Evolutionary conservation across 345 rosid genomes (phyloP).

Genomic region (Corchorus capsularis): DNA sequence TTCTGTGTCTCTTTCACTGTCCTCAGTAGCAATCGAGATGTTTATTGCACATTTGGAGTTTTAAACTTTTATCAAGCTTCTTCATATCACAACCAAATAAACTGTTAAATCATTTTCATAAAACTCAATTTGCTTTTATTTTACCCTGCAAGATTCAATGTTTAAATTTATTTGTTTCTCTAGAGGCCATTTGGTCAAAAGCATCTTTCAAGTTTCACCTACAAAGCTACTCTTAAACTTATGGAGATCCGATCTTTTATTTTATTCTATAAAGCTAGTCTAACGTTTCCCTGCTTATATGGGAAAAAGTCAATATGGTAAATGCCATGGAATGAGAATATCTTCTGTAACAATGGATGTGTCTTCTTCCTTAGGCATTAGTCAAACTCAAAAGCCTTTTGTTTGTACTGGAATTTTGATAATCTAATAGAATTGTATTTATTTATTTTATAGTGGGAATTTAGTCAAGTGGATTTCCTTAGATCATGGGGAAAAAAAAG

Average conservation of each 20-base stretch:
- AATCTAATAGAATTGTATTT: background rate
- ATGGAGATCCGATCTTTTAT: slow-evolving; percentile 1
- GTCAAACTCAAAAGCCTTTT: slow-evolving; percentile 13
- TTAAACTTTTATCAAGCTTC: background rate
- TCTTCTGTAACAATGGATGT: background rate
- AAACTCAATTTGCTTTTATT: background rate
- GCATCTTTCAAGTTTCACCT: background rate
- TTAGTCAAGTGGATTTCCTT: slow-evolving; percentile 3
- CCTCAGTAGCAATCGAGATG: slow-evolving; percentile 6
- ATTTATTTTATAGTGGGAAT: background rate
- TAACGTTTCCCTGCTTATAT: background rate
- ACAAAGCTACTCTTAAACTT: background rate
- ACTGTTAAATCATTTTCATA: background rate
- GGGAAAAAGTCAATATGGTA: slow-evolving; percentile 1
- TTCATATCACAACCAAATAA: background rate
- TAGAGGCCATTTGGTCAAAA: background rate
- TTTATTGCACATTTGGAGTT: background rate
- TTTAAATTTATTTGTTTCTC: background rate
- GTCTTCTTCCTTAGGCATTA: background rate
- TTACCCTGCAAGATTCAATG: background rate
- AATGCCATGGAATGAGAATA: background rate
- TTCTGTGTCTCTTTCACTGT: background rate
- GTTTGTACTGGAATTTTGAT: background rate
- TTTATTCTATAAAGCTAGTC: slow-evolving; percentile 3
- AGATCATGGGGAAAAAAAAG: background rate